A percentile compares a stretch with the other conserved stretches of the same genome.
These are phyloP conservation scores for Sporothrix inflata DNA, from an alignment of 2,329 filamentous ascomycete species.

Conservation along the genomic window DNA sequence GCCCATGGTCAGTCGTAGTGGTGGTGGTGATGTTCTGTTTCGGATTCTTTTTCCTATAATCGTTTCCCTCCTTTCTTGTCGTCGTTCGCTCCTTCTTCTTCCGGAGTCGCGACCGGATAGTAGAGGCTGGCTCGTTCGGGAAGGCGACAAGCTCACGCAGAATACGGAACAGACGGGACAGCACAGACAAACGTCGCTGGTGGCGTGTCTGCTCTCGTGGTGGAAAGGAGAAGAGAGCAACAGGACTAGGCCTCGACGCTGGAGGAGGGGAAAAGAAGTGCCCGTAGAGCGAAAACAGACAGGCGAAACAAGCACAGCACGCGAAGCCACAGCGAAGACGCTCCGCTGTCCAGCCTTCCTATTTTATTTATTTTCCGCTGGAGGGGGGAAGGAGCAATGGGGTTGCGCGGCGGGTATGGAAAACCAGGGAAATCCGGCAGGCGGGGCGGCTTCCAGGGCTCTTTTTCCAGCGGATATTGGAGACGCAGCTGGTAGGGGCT, in stretches of 20 bases:
- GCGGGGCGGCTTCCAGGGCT: background rate
- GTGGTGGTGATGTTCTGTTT: background rate
- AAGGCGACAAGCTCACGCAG: background rate
- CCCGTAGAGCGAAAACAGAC: constrained; percentile 8
- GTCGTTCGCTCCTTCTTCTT: constrained; percentile 7
- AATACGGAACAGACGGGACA: background rate
- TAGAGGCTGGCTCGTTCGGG: background rate
- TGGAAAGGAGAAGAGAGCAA: background rate
- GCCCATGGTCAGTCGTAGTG: constrained; percentile 42
- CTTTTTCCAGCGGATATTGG: constrained; percentile 5
- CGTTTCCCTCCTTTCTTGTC: background rate
- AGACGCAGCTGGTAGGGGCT: background rate
- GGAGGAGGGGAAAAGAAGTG: background rate
- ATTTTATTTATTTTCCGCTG: constrained; percentile 8
- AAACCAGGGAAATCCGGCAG: constrained; percentile 10
- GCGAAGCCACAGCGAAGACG: constrained; percentile 6
- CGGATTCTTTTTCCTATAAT: background rate
- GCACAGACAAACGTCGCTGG: background rate
- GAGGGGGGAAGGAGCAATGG: background rate
- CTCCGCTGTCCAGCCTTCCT: constrained; percentile 13
- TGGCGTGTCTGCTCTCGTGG: constrained; percentile 14
- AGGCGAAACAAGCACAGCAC: constrained; percentile 12
- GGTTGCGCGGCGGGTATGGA: background rate
- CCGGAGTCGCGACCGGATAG: background rate
- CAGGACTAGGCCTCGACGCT: background rate